A percentile compares a stretch with the other conserved stretches of the same genome.
Conservation (phyloP, 371 early-diverging fungal species). For the Entomophthora muscae region DNA sequence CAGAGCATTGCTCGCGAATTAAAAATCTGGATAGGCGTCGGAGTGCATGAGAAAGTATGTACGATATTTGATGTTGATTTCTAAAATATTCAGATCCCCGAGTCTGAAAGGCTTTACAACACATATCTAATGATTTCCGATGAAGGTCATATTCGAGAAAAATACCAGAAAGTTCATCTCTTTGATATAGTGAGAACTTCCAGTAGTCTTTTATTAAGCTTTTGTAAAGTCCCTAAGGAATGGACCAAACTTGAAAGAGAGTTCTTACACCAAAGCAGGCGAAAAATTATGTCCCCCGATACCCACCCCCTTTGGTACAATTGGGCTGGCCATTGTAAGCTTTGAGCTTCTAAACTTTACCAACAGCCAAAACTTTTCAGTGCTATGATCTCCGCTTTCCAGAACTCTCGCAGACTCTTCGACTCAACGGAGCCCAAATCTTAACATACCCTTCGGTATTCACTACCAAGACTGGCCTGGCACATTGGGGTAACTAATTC, state of each 20-base stretch:
- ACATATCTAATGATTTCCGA: conserved; percentile 45
- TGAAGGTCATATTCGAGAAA: conserved; percentile 29
- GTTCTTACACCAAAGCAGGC: conserved; percentile 34
- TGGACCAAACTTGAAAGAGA: conserved; percentile 47
- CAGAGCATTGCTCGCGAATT: conserved; percentile 30
- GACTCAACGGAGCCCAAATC: conserved; percentile 44
- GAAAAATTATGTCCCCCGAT: conserved; percentile 27
- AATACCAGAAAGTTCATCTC: conserved; percentile 63
- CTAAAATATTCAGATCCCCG: not conserved
- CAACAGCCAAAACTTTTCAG: not conserved
- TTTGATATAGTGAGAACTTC: conserved; percentile 37
- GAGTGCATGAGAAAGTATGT: conserved; percentile 46
- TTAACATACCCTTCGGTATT: conserved; percentile 76
- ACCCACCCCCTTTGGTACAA: conserved; percentile 41
- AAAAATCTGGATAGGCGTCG: conserved; percentile 55
- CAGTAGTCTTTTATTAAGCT: not conserved
- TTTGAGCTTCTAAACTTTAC: conserved; percentile 1
- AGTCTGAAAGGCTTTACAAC: conserved; percentile 29
- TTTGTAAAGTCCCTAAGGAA: conserved; percentile 21
- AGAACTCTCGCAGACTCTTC: conserved; percentile 36
- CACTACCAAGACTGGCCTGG: conserved; percentile 59
- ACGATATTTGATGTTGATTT: too few species aligned
- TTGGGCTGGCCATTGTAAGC: conserved; percentile 36
- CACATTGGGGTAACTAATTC: conserved; percentile 76
- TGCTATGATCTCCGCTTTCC: conserved; percentile 80